Conservation (phyloP, 352 stramenopile genomes). For the Aphanomyces euteiches region DNA sequence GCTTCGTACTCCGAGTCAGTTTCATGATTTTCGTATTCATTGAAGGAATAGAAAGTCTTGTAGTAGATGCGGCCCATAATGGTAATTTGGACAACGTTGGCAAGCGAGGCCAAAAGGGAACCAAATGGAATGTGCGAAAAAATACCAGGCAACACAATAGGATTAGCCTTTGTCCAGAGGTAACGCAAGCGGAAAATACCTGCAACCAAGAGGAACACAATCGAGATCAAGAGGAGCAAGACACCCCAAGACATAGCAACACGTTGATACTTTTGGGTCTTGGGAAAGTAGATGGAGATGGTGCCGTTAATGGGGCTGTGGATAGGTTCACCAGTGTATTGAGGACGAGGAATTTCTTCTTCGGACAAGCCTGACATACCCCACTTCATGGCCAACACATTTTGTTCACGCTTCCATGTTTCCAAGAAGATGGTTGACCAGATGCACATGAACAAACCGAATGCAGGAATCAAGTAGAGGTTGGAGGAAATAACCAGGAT, state of each 20-base stretch:
- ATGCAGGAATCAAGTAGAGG: slow-evolving; percentile 66
- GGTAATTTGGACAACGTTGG: slow-evolving; percentile 79
- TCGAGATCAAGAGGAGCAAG: slow-evolving; percentile 70
- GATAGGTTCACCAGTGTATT: slow-evolving; percentile 75
- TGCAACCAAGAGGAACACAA: slow-evolving; percentile 75
- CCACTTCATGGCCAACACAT: slow-evolving; percentile 79
- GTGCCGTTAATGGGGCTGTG: slow-evolving; percentile 70
- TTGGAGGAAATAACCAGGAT: slow-evolving; percentile 65
- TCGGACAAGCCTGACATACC: slow-evolving; percentile 72
- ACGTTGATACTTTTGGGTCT: slow-evolving; percentile 66
- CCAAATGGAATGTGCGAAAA: slow-evolving; percentile 59
- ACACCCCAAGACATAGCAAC: slow-evolving; percentile 74
- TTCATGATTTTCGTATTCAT: slow-evolving; percentile 92
- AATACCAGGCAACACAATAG: slow-evolving; percentile 50
- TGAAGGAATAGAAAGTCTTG: slow-evolving; percentile 82
- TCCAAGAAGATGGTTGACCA: slow-evolving; percentile 89
- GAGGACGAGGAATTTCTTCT: slow-evolving; percentile 60
- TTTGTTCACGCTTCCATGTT: slow-evolving; percentile 86
- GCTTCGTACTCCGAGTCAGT: slow-evolving; percentile 88
- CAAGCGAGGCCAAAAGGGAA: slow-evolving; percentile 63
- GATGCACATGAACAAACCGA: slow-evolving; percentile 86
- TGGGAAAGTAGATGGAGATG: slow-evolving; percentile 62
- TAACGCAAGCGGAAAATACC: slow-evolving; percentile 81
- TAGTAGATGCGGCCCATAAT: slow-evolving; percentile 93
- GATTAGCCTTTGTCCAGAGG: slow-evolving; percentile 57